phyloP scores from a whole-genome alignment of 139 green algal genomes.

The Limnomonas spitsbergensis region DNA sequence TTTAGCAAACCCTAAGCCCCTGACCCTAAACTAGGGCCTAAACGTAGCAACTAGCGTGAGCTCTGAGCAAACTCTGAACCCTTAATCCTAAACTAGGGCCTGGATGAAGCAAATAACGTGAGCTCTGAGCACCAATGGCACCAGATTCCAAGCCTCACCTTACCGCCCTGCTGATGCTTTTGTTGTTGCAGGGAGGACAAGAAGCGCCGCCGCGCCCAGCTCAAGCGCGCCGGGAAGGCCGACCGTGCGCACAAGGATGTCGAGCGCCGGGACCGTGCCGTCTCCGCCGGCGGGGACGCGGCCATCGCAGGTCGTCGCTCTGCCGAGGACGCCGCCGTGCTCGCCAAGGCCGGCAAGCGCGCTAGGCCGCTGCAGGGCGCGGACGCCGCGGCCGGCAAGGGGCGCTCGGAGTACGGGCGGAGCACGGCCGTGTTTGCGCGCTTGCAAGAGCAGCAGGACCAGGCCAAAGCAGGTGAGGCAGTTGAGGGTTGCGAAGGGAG shows the following conservation, averaged over 20 bases:
- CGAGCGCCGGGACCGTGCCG: constrained; percentile 26
- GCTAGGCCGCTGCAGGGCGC: neutral
- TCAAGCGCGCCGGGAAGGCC: constrained; percentile 64
- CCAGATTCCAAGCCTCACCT: too few species aligned
- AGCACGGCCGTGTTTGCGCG: constrained; percentile 63
- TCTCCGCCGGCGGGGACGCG: constrained; percentile 32
- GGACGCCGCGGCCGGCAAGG: neutral
- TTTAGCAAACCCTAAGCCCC: too few species aligned
- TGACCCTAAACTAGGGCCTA: too few species aligned
- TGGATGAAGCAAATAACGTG: too few species aligned
- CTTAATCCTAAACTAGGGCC: too few species aligned
- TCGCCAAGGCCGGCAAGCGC: constrained; percentile 8
- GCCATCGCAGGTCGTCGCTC: constrained; percentile 55
- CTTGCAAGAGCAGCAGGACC: constrained; percentile 52
- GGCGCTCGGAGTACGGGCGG: constrained; percentile 48
- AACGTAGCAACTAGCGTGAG: too few species aligned
- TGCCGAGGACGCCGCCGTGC: constrained; percentile 23
- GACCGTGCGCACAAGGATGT: constrained; percentile 41
- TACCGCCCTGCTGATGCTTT: too few species aligned
- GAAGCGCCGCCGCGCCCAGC: constrained; percentile 53
- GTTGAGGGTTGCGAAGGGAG: too few species aligned
- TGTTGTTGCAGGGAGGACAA: constrained; percentile 62
- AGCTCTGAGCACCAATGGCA: too few species aligned
- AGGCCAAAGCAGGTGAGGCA: constrained; percentile 26
- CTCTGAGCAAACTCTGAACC: too few species aligned